Evolutionary conservation across 768 basidiomycete genomes (phyloP).

Genomic region (Pholiota molesta): DNA sequence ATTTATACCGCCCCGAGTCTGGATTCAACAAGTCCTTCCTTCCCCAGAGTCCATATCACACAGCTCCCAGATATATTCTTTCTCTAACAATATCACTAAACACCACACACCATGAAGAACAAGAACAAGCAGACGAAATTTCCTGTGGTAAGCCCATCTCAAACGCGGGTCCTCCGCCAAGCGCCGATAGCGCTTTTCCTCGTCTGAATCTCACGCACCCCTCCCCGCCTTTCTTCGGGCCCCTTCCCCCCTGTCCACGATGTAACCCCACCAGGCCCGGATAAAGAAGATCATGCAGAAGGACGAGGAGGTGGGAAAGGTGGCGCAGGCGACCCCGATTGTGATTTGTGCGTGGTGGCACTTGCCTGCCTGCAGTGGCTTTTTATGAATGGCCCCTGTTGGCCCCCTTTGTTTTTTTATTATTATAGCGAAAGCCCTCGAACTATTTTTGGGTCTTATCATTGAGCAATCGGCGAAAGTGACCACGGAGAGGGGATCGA

Average conservation of each 20-base stretch:
- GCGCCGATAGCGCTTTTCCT: background rate
- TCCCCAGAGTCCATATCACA: background rate
- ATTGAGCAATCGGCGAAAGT: constrained; percentile 84
- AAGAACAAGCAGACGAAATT: constrained; percentile 93
- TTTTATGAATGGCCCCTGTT: background rate
- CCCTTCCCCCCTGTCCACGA: background rate
- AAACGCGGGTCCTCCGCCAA: background rate
- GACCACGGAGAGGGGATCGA: constrained; percentile 74
- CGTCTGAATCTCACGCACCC: constrained; percentile 3
- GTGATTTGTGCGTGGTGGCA: constrained; percentile 80
- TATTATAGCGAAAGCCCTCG: constrained; percentile 86
- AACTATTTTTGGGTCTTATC: constrained; percentile 86
- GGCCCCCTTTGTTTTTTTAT: background rate
- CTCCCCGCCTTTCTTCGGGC: background rate
- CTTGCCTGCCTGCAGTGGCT: background rate
- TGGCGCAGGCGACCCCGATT: constrained; percentile 93
- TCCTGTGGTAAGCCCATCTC: constrained; percentile 68
- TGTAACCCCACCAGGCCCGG: constrained; percentile 63
- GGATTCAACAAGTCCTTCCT: background rate
- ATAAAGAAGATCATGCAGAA: constrained; percentile 99
- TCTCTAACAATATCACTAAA: background rate
- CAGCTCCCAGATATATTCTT: background rate
- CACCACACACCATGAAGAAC: constrained; percentile 65
- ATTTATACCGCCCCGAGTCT: background rate
- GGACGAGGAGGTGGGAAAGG: constrained; percentile 98